Base-by-base conservation (phyloP, 2,329 filamentous ascomycete species). In the Hypoxylon sp. region DNA sequence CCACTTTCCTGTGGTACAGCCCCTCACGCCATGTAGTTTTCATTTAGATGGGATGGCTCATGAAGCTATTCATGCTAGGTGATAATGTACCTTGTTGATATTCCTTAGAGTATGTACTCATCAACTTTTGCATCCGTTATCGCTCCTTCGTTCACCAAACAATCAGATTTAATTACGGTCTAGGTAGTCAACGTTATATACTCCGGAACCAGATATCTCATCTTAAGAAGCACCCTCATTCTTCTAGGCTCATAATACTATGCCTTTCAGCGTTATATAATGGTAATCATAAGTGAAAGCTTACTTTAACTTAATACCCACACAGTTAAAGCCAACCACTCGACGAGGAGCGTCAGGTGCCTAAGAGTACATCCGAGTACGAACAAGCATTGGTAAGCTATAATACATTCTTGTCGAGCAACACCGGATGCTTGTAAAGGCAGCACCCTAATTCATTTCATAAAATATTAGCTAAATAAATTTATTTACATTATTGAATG, bases 401-500 rank as follows among this genome's bases (percentile, higher is more conserved):
- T 34, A 4, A 14, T 12, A 34, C 9, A 32, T 3, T 9, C 11
- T 12, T 34, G 9, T 12, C 30, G 11, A 34, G 12, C 11, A 34
- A 14, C 30, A 34, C 30, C 8, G 5, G 2, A 34, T 8, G 2
- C 11, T 12, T 34, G 12, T 12, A 4, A 14, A 34, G 5, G 30
- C 11, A 14, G 12, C 30, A 34, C 4, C 1, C 1, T 34, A 34
- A 34, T 34, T 34, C 11, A 30, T 45, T 29, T 19, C n/a, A 32
- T 32, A 41, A 25, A 60, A 46, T 30, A n/a, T n/a, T n/a, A n/a
- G n/a, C n/a, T n/a, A 47, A 43, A 43, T 48, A 25, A 55, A 52
- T 52, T 45, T 65, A 61, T 65, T 37, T 61, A 67, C 65, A 67
- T 61, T 61, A 41, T 43, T 57, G 58, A 64, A 57, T 54, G 7